Base-by-base conservation (phyloP, 2,329 filamentous ascomycete genomes). In the Elsinoe necatrix region DNA sequence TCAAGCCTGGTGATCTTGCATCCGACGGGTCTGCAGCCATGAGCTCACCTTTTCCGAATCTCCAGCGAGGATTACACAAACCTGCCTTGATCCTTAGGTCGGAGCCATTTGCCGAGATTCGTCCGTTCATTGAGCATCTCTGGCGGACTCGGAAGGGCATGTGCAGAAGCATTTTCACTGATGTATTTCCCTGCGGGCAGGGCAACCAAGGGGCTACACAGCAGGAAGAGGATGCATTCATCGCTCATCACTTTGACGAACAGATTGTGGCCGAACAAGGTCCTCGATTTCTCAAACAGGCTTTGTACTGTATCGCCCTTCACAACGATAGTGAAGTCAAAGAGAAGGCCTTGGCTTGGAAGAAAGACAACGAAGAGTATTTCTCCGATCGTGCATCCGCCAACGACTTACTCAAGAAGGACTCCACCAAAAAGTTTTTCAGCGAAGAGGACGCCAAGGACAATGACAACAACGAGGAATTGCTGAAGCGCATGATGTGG, bases 261-360 rank as follows among this genome's bases (percentile, higher is more conserved):
- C 37, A 54, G 14, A 65, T 68, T 20, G 61, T 66, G 41, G 62
- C 63, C 51, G 58, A 64, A 57, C 66, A 67, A 57, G 65, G 67
- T 39, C 61, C 61, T 31, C 56, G 61, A n/a, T 71, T 71, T 50
- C 62, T 71, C 52, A 69, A 69, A 61, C 65, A 69, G 47, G 67
- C 64, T 14, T 68, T 65, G 60, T 64, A 64, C 55, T 61, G 54
- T 23, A 63, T 65, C 56, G 67, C 68, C 1, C 23, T 63, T n/a
- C 68, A 61, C 58, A 71, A 71, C 50, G 55, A 62, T 21, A 47
- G 66, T 18, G 41, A 41, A 9, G 63, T 65, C 29, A 54, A 68
- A 20, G 63, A 63, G n/a, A 47, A 35, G 9, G 59, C 67, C 16
- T 62, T 60, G 31, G 54, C 61, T 11, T 60, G 59, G 59, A 65